phyloP scores from a whole-genome alignment of 169 alveolate species.

The Cryptosporidium felis region DNA sequence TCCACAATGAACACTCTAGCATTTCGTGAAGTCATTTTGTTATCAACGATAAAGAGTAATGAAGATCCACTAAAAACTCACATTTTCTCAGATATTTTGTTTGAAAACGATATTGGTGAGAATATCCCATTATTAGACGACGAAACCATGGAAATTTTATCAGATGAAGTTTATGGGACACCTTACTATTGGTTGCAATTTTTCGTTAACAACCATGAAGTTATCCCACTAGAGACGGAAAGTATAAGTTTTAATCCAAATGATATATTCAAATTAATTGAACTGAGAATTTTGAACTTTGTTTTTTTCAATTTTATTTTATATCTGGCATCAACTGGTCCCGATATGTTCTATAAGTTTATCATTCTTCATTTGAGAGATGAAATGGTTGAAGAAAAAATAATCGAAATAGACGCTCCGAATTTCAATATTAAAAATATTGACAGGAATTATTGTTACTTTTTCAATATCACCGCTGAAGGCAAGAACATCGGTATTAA shows the following conservation, averaged over 20 bases:
- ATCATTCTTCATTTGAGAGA: neutral
- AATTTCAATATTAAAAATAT: neutral
- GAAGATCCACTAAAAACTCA: neutral
- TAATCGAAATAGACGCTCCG: neutral
- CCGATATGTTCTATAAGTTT: neutral
- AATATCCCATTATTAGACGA: constrained; percentile 12
- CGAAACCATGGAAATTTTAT: neutral
- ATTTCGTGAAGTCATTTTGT: constrained; percentile 2
- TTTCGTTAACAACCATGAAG: constrained; percentile 11
- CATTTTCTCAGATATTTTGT: constrained; percentile 47
- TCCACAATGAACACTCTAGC: neutral
- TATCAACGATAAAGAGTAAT: neutral
- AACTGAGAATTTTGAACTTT: constrained; percentile 8
- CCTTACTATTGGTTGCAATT: constrained; percentile 63
- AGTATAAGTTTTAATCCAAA: neutral
- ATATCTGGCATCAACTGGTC: constrained; percentile 13
- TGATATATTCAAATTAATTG: constrained; percentile 35
- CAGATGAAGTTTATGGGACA: neutral
- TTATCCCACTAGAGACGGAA: neutral
- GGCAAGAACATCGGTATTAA: neutral
- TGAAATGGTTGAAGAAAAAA: neutral
- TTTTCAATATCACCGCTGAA: neutral
- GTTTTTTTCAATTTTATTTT: constrained; percentile 9
- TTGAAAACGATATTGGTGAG: constrained; percentile 36
- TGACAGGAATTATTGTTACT: neutral